These are phyloP conservation scores for Novymonas esmeraldas DNA, from an alignment of 208 protist species.

Conservation along the genomic window DNA sequence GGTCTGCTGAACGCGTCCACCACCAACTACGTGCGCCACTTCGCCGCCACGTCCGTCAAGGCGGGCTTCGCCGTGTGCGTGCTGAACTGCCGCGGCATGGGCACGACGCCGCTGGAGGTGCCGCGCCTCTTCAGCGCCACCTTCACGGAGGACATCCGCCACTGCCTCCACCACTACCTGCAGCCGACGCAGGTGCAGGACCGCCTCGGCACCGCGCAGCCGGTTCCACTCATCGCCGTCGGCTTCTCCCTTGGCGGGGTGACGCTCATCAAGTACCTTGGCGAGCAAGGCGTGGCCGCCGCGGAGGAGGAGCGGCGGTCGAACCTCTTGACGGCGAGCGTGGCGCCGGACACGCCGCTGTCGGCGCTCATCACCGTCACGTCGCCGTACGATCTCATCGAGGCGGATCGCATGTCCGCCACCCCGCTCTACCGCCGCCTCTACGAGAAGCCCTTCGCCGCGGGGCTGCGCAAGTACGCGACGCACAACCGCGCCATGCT, in stretches of 20 bases:
- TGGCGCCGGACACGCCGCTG: conserved; percentile 28
- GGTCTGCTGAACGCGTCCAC: conserved; percentile 52
- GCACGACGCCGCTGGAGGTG: conserved; percentile 50
- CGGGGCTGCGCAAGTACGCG: conserved; percentile 38
- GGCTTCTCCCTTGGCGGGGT: conserved; percentile 71
- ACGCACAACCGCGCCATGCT: conserved; percentile 52
- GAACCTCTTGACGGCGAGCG: conserved; percentile 7
- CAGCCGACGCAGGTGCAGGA: conserved; percentile 30
- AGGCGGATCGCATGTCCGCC: conserved; percentile 26
- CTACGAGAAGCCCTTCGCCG: conserved; percentile 35
- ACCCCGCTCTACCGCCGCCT: conserved; percentile 18
- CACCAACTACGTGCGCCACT: conserved; percentile 50
- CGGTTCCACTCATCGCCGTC: conserved; percentile 54
- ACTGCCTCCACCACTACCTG: conserved; percentile 35
- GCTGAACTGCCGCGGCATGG: conserved; percentile 59
- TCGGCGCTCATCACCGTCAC: conserved; percentile 46
- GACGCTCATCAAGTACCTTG: conserved; percentile 61
- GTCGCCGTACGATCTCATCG: conserved; percentile 51
- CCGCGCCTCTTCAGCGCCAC: conserved; percentile 52
- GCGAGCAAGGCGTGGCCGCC: conserved; percentile 46
- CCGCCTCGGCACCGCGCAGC: conserved; percentile 22
- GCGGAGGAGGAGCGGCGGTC: background rate
- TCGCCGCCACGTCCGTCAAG: conserved; percentile 11
- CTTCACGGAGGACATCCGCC: conserved; percentile 57
- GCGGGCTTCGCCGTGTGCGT: conserved; percentile 36